These are phyloP conservation scores for Rutstroemia sp. DNA, from an alignment of 2,329 filamentous ascomycete genomes.

Conservation along the genomic window DNA sequence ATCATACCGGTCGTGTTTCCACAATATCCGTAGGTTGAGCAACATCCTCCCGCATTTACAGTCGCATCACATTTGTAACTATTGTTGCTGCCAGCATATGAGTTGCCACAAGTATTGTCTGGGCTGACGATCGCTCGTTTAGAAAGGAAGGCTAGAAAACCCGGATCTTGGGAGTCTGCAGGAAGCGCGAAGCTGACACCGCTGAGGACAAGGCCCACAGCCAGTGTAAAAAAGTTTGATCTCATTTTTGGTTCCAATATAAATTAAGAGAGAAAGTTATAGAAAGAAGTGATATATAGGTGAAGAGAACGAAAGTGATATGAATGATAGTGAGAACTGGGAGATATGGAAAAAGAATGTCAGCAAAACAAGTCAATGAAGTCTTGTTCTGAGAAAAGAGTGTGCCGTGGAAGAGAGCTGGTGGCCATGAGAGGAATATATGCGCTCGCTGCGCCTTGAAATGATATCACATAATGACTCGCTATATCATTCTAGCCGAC, in stretches of 20 bases:
- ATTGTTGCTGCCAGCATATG: slow-evolving; percentile 8
- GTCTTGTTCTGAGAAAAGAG: neutral
- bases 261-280: neutral
- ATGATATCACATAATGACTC: neutral
- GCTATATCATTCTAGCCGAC: neutral
- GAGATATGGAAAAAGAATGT: neutral
- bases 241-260: slow-evolving; percentile 7
- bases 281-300: neutral
- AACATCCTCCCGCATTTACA: slow-evolving; percentile 23
- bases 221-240: slow-evolving; percentile 1
- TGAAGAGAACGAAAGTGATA: neutral
- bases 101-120: slow-evolving; percentile 18
- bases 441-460: neutral
- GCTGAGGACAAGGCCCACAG: slow-evolving; percentile 5
- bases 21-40: slow-evolving; percentile 23
- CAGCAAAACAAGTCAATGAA: neutral
- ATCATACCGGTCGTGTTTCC: slow-evolving; percentile 12
- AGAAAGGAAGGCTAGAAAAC: slow-evolving; percentile 6
- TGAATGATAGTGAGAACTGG: neutral
- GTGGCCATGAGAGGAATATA: neutral
- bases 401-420: neutral
- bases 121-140: slow-evolving; percentile 9
- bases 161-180: slow-evolving; percentile 7
- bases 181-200: slow-evolving; percentile 6
- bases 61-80: slow-evolving; percentile 21